A percentile compares a stretch with the other conserved stretches of the same genome.
These are phyloP conservation scores for Corchorus olitorius DNA, from an alignment of 345 rosid genomes.

Conservation along the genomic window DNA sequence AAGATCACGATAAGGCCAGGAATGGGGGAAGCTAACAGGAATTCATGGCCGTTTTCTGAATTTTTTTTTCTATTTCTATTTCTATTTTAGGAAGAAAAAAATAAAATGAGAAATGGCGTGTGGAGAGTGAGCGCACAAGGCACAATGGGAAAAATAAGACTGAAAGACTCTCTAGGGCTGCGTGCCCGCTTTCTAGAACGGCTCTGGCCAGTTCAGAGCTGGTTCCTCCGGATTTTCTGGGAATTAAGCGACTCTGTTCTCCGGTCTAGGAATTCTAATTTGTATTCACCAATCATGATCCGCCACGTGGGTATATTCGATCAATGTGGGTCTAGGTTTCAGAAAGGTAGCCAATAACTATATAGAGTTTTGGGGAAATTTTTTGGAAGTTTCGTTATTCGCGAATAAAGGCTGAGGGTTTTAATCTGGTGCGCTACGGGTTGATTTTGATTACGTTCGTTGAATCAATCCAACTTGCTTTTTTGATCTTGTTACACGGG, in stretches of 20 bases:
- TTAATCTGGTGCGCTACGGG: neutral
- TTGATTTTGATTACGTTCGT: neutral
- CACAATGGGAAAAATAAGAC: neutral
- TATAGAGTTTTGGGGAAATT: neutral
- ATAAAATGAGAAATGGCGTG: neutral
- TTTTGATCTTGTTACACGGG: neutral
- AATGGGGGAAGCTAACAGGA: neutral
- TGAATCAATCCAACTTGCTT: neutral
- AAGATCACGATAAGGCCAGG: neutral
- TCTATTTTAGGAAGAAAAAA: neutral
- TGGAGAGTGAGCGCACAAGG: neutral
- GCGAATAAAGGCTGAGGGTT: neutral
- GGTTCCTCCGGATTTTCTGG: neutral
- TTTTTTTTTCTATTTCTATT: neutral
- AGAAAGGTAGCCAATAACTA: neutral
- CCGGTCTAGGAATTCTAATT: neutral
- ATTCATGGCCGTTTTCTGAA: constrained; percentile 4
- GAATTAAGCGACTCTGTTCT: neutral
- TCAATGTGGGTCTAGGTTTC: neutral
- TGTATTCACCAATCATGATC: neutral
- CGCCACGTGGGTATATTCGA: neutral
- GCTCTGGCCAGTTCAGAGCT: constrained; percentile 14
- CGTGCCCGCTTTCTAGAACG: constrained; percentile 6
- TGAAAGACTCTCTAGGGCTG: neutral
- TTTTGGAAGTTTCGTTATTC: neutral